Evolutionary conservation across 805 yeast species (phyloP), one percentile per base, ranked within the genome.

Genomic region (Kodamaea lidongshanica): DNA sequence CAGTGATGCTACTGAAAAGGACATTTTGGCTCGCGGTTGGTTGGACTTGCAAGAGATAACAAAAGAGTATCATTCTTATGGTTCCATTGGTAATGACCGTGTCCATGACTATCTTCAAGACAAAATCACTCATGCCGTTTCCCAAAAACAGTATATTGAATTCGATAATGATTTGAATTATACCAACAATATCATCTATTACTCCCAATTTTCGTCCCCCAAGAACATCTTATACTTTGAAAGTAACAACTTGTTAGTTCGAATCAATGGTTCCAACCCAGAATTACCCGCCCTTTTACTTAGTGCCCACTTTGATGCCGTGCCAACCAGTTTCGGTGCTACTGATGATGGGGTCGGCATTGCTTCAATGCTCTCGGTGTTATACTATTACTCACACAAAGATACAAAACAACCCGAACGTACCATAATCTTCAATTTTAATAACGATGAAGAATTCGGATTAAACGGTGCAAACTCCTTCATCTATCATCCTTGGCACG

Each of bases 341-440:
- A 88, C 96, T 2, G 96, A 88, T 52, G 95, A 86, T 48, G 96
- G 96, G 1, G 77, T 78, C 61, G 96, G 96, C 6, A 67, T 85
- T 37, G 94, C 87, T 1, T 70, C 92, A 7, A 61, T 87, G 67
- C 57, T 87, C 27, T 94, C 87, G 2, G 60, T 83, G 3, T 56
- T 87, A 35, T 67, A 74, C 23, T 56, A 73, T 43, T 72, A 61
- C 41, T 33, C 55, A 12, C 16, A 33, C 4, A 36, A 41, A 4
- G 25, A 36, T 7, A 52, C 64, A 0, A 41, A 55, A 1, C 79
- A 70, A 39, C 94, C 95, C 1, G 52, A 65, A 25, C 66, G 95
- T 35, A 80, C 88, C 4, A 56, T 88, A 9, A 64, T 87, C 5
- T 77, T 88, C 57, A 87, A 88, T 53, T 83, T 88, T 59, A 88